Conservation (phyloP, 305 asterid genomes). For the Stenogyne calaminthoides region DNA sequence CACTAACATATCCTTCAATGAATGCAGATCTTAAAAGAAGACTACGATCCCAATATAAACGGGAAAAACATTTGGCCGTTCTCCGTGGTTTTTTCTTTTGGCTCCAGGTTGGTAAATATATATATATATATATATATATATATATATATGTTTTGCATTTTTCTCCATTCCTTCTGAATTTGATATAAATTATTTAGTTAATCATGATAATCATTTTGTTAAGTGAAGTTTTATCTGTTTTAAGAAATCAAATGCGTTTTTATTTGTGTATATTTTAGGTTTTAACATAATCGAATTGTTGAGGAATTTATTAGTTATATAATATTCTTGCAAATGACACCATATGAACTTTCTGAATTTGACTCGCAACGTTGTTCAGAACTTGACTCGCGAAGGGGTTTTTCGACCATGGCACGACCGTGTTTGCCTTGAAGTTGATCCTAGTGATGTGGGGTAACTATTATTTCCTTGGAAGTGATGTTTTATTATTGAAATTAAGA, state of each 20-base stretch:
- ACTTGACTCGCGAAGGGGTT: conserved; percentile 38
- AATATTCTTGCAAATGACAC: neutral
- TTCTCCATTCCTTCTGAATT: neutral
- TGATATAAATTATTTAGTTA: neutral
- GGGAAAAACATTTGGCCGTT: conserved; percentile 37
- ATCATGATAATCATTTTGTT: neutral
- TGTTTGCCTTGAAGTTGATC: conserved; percentile 38
- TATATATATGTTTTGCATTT: neutral
- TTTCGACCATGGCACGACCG: conserved; percentile 55
- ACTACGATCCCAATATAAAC: conserved; percentile 26
- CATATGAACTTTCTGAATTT: neutral
- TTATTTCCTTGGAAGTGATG: neutral
- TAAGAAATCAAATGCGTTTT: neutral
- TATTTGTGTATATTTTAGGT: neutral
- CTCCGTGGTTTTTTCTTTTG: conserved; percentile 60
- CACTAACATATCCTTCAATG: neutral
- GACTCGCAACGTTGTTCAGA: conserved; percentile 26
- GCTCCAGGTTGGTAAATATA: conserved; percentile 43
- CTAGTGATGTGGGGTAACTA: neutral
- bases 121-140: no score
- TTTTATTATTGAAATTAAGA: neutral
- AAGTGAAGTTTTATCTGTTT: no score
- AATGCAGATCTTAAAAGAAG: conserved; percentile 38
- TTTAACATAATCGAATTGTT: neutral
- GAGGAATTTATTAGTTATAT: neutral